These are phyloP conservation scores for Cucumis melo DNA, from an alignment of 306 rosid species.

Conservation along the genomic window DNA sequence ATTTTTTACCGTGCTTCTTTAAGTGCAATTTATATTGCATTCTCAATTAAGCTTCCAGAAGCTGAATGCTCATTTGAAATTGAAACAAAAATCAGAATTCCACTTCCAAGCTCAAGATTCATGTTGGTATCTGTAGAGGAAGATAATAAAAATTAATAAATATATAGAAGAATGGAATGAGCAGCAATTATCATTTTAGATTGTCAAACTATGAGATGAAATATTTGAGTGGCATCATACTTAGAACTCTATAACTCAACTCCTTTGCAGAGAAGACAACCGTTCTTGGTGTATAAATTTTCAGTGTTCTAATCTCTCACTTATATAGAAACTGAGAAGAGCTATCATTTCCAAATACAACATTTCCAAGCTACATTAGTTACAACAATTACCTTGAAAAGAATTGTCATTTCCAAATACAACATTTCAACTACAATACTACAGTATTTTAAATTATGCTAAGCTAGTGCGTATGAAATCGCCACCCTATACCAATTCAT, in stretches of 20 bases:
- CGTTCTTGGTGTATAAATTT: not conserved
- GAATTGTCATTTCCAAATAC: too few species aligned
- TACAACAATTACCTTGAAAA: too few species aligned
- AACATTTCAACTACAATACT: too few species aligned
- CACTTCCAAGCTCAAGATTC: conserved; percentile 59
- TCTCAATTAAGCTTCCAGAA: conserved; percentile 67
- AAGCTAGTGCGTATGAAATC: too few species aligned
- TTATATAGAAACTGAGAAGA: not conserved
- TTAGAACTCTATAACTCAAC: not conserved
- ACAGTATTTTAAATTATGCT: too few species aligned
- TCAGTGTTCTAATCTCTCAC: not conserved
- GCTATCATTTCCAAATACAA: too few species aligned
- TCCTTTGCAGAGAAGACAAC: not conserved
- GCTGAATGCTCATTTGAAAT: conserved; percentile 67
- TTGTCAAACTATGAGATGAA: not conserved
- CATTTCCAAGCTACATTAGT: too few species aligned
- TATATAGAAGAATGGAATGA: not conserved
- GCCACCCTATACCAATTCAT: too few species aligned
- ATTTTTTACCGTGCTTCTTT: conserved; percentile 54
- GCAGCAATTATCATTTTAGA: not conserved
- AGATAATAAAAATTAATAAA: not conserved
- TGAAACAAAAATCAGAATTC: conserved; percentile 74
- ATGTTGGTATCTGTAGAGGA: conserved; percentile 42
- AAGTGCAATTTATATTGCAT: conserved; percentile 63
- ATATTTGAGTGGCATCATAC: not conserved